Conservation (phyloP, 75 land plant species). For the Gnetum montanum region DNA sequence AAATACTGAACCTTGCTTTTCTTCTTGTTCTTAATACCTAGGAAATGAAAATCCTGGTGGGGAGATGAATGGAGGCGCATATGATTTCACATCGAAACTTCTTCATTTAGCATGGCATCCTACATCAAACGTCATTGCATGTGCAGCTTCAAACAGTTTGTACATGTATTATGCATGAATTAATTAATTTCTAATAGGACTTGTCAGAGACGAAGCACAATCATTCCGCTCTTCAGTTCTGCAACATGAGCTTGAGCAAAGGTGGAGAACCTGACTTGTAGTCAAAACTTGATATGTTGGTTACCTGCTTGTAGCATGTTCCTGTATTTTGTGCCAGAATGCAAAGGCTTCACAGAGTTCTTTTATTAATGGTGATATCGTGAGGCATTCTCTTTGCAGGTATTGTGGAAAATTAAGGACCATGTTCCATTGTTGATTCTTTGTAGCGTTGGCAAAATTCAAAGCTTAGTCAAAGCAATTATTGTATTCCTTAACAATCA, state of each 20-base stretch:
- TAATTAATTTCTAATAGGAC: not conserved
- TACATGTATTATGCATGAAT: conserved; percentile 62
- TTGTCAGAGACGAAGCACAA: conserved; percentile 8
- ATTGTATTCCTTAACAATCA: conserved; percentile 7
- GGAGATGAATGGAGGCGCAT: conserved; percentile 76
- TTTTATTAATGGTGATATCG: conserved; percentile 5
- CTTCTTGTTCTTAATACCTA: too few relatives aligned
- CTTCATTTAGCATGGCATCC: conserved; percentile 98
- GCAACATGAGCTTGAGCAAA: conserved; percentile 1
- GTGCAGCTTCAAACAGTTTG: conserved; percentile 74
- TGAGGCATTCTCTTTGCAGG: not conserved
- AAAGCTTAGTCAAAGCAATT: not conserved
- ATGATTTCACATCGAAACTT: conserved; percentile 76
- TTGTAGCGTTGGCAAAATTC: conserved; percentile 2
- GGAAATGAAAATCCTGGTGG: conserved; percentile 68
- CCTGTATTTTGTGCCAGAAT: conserved; percentile 1
- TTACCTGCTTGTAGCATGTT: conserved; percentile 8
- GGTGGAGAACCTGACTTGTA: not conserved
- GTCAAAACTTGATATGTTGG: conserved; percentile 1
- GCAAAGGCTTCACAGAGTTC: not conserved
- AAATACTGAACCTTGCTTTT: too few relatives aligned
- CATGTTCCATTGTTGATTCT: conserved; percentile 4
- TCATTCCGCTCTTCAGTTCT: conserved; percentile 2
- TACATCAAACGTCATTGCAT: conserved; percentile 60
- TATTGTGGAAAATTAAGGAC: not conserved